phyloP scores from a whole-genome alignment of 805 yeast species.

The Cyberlindnera americana region DNA sequence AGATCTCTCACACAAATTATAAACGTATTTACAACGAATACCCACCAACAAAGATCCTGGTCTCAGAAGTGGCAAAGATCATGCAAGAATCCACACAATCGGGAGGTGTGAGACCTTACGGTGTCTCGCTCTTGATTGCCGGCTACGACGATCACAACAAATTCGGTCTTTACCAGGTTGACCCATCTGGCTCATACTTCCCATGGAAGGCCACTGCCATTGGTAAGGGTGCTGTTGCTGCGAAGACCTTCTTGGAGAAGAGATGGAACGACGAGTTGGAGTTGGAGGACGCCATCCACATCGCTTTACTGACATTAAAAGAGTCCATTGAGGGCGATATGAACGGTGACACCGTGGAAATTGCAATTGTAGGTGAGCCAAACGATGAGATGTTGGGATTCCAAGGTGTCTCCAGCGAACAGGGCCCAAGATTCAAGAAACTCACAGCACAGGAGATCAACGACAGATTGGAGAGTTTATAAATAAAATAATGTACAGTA shows the following conservation, averaged over 20 bases:
- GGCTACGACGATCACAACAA: constrained; percentile 80
- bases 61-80: constrained; percentile 89
- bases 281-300: constrained; percentile 96
- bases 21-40: constrained; percentile 93
- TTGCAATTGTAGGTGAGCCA: constrained; percentile 80
- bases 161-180: constrained; percentile 90
- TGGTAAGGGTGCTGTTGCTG: constrained; percentile 94
- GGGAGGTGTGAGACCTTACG: constrained; percentile 99
- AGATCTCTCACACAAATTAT: constrained; percentile 87
- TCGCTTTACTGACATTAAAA: constrained; percentile 88
- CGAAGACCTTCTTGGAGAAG: constrained; percentile 94
- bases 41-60: constrained; percentile 93
- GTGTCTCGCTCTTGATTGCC: constrained; percentile 90
- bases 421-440: constrained; percentile 87
- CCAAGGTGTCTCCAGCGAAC: constrained; percentile 70
- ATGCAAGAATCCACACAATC: constrained; percentile 99
- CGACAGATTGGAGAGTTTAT: constrained; percentile 91
- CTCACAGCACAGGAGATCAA: constrained; percentile 88
- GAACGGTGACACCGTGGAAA: constrained; percentile 94
- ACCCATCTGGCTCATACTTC: constrained; percentile 95
- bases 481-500: no score
- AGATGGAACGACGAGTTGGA: constrained; percentile 98
- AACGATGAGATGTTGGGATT: constrained; percentile 80
- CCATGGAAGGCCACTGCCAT: constrained; percentile 99
- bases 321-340: constrained; percentile 98